A percentile compares a stretch with the other conserved stretches of the same genome.
These are phyloP conservation scores for Xylariaceae sp. DNA, from an alignment of 2,329 filamentous ascomycete genomes.

Conservation along the genomic window DNA sequence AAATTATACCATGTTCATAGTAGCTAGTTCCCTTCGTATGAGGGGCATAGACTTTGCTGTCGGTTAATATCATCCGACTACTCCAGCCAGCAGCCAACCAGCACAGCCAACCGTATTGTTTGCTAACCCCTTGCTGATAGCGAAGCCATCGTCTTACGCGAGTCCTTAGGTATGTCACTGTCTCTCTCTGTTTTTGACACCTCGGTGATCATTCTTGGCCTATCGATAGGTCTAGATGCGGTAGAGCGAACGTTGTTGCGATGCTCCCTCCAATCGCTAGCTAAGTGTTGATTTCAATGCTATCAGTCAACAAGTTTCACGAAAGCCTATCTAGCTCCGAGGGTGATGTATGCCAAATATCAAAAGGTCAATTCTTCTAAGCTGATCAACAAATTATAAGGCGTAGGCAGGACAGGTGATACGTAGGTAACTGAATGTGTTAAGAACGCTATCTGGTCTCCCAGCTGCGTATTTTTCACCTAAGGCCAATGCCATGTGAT, in stretches of 20 bases:
- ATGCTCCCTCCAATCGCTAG: too few species aligned
- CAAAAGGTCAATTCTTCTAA: too few species aligned
- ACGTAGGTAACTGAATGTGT: not conserved
- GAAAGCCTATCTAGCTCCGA: too few species aligned
- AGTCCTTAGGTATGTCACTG: not conserved
- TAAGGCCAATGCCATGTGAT: not conserved
- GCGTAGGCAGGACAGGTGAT: not conserved
- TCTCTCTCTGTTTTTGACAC: not conserved
- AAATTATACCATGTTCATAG: not conserved
- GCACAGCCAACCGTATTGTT: not conserved
- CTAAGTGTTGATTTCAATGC: too few species aligned
- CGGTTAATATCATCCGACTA: constrained; percentile 1
- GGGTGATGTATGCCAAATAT: too few species aligned
- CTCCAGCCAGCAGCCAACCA: not conserved
- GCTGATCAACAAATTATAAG: too few species aligned
- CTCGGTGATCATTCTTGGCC: not conserved
- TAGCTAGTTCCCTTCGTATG: not conserved
- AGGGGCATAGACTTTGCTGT: not conserved
- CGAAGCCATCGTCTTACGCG: not conserved
- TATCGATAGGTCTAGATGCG: too few species aligned
- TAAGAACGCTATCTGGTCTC: not conserved
- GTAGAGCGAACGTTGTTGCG: too few species aligned
- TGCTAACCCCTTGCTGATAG: not conserved
- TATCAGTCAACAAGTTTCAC: too few species aligned
- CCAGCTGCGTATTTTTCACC: not conserved